phyloP scores from a whole-genome alignment of 148 eudicot species.

The Rhododendron mucronatum region DNA sequence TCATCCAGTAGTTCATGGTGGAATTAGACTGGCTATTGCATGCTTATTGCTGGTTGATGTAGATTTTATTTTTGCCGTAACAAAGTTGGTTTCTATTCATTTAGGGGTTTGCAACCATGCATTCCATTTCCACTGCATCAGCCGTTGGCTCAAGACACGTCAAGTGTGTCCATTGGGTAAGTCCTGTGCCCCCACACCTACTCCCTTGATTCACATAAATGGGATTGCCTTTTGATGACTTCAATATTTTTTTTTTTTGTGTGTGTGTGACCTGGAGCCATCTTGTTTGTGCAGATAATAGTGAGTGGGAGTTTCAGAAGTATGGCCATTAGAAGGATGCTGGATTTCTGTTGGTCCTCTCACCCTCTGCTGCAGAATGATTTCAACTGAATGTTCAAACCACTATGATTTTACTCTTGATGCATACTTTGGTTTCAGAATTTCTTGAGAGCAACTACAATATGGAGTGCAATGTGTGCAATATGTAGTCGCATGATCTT shows the following conservation, averaged over 20 bases:
- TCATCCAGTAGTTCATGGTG: slow-evolving; percentile 15
- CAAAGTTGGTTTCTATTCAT: slow-evolving; percentile 8
- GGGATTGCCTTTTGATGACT: background rate
- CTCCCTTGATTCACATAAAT: background rate
- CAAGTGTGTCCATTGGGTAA: slow-evolving; percentile 88
- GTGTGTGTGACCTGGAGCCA: background rate
- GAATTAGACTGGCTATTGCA: slow-evolving; percentile 38
- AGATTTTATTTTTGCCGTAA: background rate
- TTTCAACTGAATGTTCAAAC: background rate
- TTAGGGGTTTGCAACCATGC: slow-evolving; percentile 75
- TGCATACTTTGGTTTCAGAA: background rate
- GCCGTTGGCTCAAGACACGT: slow-evolving; percentile 91
- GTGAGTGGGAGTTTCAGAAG: slow-evolving; percentile 96
- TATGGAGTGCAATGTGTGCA: background rate
- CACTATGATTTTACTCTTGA: background rate
- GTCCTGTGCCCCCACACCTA: slow-evolving; percentile 11
- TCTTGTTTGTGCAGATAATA: slow-evolving; percentile 52
- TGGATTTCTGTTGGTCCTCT: background rate
- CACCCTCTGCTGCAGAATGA: background rate
- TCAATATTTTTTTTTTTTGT: background rate
- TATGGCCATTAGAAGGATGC: slow-evolving; percentile 60
- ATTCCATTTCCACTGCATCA: slow-evolving; percentile 90
- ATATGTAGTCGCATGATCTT: background rate
- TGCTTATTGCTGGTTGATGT: slow-evolving; percentile 1
- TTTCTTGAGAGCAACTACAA: background rate